Base-by-base conservation (phyloP, 2,329 filamentous ascomycete genomes). In the Corynespora cassiicola region DNA sequence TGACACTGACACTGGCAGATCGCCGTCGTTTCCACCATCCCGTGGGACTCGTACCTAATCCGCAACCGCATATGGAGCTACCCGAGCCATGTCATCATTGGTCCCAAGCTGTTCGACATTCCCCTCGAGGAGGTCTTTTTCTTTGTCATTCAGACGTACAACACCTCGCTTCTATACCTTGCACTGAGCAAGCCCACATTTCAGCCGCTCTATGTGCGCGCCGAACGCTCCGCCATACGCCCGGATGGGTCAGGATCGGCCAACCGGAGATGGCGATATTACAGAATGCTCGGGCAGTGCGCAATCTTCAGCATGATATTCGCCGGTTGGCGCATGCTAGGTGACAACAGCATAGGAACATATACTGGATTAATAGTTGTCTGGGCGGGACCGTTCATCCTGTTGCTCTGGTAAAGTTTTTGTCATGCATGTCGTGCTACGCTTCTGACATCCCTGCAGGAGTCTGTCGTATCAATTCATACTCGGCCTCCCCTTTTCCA, bases 11-110 rank as follows among this genome's bases (percentile, higher is more conserved):
- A 37, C 12, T 15, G 6, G 23, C 42, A 77, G 71, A 75, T 88
- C 48, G 85, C 86, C 14, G 81, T 90, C 31, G 55, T 75, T 17
- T 79, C 85, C 4, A 88, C 87, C 0, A 82, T 85, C 17, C 87
- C 87, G 20, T 90, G 86, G 86, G 86, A 90, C 56, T 86, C 85
- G 7, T 88, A 88, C 63, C 75, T 90, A 25, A 86, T 90, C 52
- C 78, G 76, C 49, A 80, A 74, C 36, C 71, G 75, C 28, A 78
- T 90, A 57, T 90, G 87, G 86, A 84, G 81, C 7, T 90, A 89
- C 56, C 86, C 86, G 2, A 68, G 75, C 8, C 71, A 82, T 55
- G 85, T 80, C 14, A 79, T 89, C 20, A 56, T 85, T 22, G 87
- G 86, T 0, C 75, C 75, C 0, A 84, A 75, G 1, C 60, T 88